phyloP scores from a whole-genome alignment of 805 yeast species.

The Pichia scutulata region DNA sequence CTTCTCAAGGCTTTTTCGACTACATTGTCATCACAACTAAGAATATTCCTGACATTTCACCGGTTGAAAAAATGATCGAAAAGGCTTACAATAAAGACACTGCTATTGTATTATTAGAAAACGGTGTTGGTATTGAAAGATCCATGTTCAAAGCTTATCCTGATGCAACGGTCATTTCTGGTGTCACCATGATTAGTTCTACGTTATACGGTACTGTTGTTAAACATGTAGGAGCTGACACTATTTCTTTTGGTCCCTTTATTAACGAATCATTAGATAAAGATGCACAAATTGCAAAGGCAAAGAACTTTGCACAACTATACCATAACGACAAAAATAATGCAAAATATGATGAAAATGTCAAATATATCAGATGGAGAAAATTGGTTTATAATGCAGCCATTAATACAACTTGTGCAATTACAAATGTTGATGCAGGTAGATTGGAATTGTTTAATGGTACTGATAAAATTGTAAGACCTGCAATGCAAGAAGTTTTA shows the following conservation, averaged over 20 bases:
- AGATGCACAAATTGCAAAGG: slow-evolving; percentile 22
- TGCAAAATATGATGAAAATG: slow-evolving; percentile 28
- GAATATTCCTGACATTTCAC: slow-evolving; percentile 55
- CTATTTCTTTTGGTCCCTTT: slow-evolving; percentile 29
- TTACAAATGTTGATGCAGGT: slow-evolving; percentile 35
- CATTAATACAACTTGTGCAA: slow-evolving; percentile 37
- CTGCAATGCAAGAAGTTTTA: slow-evolving; percentile 39
- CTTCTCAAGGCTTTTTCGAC: slow-evolving; percentile 36
- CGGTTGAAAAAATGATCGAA: slow-evolving; percentile 32
- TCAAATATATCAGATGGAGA: slow-evolving; percentile 37
- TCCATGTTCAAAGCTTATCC: slow-evolving; percentile 29
- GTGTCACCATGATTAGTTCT: slow-evolving; percentile 33
- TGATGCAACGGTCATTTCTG: slow-evolving; percentile 29
- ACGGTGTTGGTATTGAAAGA: slow-evolving; percentile 34
- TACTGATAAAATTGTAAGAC: slow-evolving; percentile 23
- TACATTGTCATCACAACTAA: slow-evolving; percentile 56
- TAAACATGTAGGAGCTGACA: slow-evolving; percentile 30
- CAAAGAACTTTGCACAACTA: slow-evolving; percentile 27
- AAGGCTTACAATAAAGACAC: slow-evolving; percentile 24
- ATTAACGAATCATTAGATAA: slow-evolving; percentile 26
- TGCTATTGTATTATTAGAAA: slow-evolving; percentile 32
- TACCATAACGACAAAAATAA: slow-evolving; percentile 28
- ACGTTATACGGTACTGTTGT: slow-evolving; percentile 26
- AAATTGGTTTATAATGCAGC: slow-evolving; percentile 42
- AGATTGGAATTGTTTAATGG: slow-evolving; percentile 27